Evolutionary conservation across 1,284 basidiomycete genomes (phyloP), one percentile per base, ranked within the genome.

Genomic region (Malassezia sp.): DNA sequence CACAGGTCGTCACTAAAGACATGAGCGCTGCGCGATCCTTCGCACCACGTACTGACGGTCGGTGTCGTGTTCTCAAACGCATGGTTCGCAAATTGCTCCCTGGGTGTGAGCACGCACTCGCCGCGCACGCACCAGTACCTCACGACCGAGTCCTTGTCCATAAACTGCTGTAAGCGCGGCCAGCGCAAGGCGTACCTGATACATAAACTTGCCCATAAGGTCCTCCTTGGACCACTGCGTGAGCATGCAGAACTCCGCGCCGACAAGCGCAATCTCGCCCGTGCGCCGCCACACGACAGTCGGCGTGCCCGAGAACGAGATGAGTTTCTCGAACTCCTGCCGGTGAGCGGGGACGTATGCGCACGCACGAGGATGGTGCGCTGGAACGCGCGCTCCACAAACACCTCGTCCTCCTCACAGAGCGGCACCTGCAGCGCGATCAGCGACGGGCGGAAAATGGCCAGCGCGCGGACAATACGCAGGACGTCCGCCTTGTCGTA

Each of bases 211-310:
- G 18, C 67, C 67, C 40, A 67, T 42, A 35, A 70, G 42, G 41
- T 63, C 51, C 6, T 70, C 65, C 17, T 59, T 52, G 23, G 52
- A 48, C 64, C 67, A 67, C 33, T 68, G 61, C 1, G 88, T 89
- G 51, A 97, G 76, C 77, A 88, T 83, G 71, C 84, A 88, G 68
- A 97, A 97, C 73, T 97, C 90, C 2, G 88, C 84, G 0, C 90
- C 89, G 34, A 91, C 91, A 33, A 93, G 80, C 65, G 87, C 90
- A 29, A 97, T 88, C 74, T 97, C 93, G 65, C 91, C 91, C 14
- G 93, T 97, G 38, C 91, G 77, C 24, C 91, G 81, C 91, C 91
- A 97, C 2, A 95, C 85, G n/a, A 93, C 88, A 0, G 91, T 97
- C 2, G 91, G 93, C n/a, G 93, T 97, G 5, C 91, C 93, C 53